These are phyloP conservation scores for Microsporum canis DNA, from an alignment of 2,329 filamentous ascomycete genomes.

Conservation along the genomic window DNA sequence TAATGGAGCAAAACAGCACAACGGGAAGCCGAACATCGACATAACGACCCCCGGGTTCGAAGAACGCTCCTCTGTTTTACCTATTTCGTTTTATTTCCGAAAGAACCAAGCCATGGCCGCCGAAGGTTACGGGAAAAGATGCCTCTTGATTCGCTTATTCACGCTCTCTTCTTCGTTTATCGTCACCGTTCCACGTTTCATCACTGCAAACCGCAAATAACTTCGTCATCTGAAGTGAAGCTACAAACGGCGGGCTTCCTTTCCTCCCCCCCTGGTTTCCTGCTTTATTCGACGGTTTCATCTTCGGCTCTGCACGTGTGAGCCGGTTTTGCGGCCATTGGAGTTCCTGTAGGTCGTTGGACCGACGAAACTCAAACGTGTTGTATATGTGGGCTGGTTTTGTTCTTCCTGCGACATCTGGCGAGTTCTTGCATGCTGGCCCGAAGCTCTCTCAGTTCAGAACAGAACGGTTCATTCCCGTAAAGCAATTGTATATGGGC, in stretches of 20 bases:
- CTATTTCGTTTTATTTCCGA: neutral
- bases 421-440: neutral
- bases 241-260: neutral
- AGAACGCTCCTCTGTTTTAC: neutral
- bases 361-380: neutral
- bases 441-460: neutral
- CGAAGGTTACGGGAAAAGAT: neutral
- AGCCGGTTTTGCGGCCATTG: neutral
- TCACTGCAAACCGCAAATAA: neutral
- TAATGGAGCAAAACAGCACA: neutral
- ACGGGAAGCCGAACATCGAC: neutral
- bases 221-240: neutral
- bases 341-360: neutral
- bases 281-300: neutral
- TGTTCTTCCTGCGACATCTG: neutral
- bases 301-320: neutral
- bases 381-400: neutral
- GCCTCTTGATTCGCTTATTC: slow-evolving; percentile 1
- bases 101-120: neutral
- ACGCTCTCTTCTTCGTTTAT: neutral
- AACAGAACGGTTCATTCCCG: neutral
- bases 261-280: neutral
- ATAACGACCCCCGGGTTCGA: neutral
- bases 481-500: neutral
- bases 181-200: neutral